Evolutionary conservation across 176 grass and related monocot species (phyloP), one percentile per base, ranked within the genome.

Genomic region (Rhynchospora tenuis): DNA sequence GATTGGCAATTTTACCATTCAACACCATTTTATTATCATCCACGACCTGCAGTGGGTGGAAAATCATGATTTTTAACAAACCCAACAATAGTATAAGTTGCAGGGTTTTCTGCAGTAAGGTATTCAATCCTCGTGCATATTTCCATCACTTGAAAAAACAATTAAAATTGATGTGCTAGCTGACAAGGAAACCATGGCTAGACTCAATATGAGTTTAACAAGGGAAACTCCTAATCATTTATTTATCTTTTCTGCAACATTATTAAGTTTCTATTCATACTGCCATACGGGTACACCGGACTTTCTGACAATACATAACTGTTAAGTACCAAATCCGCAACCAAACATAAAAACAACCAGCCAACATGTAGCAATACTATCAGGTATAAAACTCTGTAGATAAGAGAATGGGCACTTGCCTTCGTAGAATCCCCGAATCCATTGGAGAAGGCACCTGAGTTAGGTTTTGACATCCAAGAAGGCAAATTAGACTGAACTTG

Each of bases 41-140:
- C 4, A 23, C 87, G 86, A 48, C 89, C 96, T 93, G 93, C 86
- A 95, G 79, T 86, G 88, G 87, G 93, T 83, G 84, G 89, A 95
- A 90, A 72, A 84, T 85, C 82, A 83, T 84, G 66, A 90, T 86
- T 94, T 92, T 89, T 91, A 84, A 79, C 64, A 86, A 82, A 62
- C 72, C 83, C 16, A 83, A 76, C 12, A 76, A 55, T 76, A 76
- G 6, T 28, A 55, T 31, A 27, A 55, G 13, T 48, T 14, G 33
- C 14, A 28, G 46, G 47, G 13, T 29, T 75, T 54, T 17, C 0
- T 12, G 16, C 50, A 28, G 70, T 52, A 52, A 50, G 52, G 46
- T 75, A 75, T 54, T 29, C 4, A 4, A 24, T 13, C 5, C 47
- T 6, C 13, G 33, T 22, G 3, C 42, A 73, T 10, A 22, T 73